Percentiles rank a stretch among this genome's conserved stretches.
phyloP scores from a whole-genome alignment of 768 basidiomycete genomes.

The Coprinopsis marcescibilis region DNA sequence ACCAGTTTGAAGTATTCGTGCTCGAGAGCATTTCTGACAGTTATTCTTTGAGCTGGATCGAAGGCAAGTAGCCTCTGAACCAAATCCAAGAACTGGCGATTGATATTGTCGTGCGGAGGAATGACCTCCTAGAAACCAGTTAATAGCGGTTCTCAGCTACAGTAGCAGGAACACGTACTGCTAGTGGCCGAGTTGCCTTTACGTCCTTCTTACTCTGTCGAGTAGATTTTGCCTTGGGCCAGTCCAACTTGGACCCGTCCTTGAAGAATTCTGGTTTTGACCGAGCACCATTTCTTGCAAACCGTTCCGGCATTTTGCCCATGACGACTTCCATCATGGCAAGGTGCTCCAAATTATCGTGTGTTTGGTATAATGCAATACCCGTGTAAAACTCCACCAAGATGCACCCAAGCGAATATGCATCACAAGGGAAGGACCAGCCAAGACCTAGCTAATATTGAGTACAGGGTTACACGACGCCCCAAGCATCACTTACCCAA shows the following conservation, averaged over 20 bases:
- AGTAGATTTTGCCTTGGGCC: conserved; percentile 84
- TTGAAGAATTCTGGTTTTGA: conserved; percentile 94
- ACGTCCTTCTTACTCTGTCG: conserved; percentile 95
- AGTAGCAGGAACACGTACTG: conserved; percentile 43
- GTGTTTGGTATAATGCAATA: conserved; percentile 97
- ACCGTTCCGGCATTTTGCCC: conserved; percentile 93
- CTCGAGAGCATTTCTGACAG: conserved; percentile 79
- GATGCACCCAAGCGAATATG: conserved; percentile 97
- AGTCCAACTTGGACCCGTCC: conserved; percentile 78
- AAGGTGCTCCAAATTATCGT: conserved; percentile 97
- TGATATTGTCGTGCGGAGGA: conserved; percentile 65
- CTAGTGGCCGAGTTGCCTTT: conserved; percentile 69
- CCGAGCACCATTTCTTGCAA: conserved; percentile 67
- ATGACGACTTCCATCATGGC: conserved; percentile 99
- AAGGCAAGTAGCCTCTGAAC: conserved; percentile 84
- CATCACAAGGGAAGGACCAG: conserved; percentile 98
- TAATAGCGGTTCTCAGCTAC: conserved; percentile 8
- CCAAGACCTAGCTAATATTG: conserved; percentile 63
- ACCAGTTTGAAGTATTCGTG: conserved; percentile 80
- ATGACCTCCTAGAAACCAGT: conserved; percentile 66
- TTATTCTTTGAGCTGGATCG: conserved; percentile 84
- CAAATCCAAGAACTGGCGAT: conserved; percentile 80
- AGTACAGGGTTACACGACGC: conserved; percentile 12
- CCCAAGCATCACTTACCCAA: conserved; percentile 56
- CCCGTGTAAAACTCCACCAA: conserved; percentile 98